These are phyloP conservation scores for Globisporangium nodosum DNA, from an alignment of 352 stramenopile species.

Conservation along the genomic window DNA sequence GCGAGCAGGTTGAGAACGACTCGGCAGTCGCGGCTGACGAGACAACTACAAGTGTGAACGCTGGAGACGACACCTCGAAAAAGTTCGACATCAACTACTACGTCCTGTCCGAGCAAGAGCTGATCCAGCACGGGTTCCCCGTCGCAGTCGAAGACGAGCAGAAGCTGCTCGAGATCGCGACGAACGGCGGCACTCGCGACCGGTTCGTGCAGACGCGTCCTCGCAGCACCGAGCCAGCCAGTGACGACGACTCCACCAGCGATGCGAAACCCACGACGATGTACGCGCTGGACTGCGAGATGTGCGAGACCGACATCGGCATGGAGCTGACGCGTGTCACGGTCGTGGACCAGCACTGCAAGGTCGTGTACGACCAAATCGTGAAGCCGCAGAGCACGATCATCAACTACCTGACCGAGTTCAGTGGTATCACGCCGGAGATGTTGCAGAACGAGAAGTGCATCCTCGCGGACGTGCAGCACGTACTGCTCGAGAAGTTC, in stretches of 20 bases:
- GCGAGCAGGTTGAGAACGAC: constrained; percentile 4
- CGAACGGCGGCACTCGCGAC: constrained; percentile 45
- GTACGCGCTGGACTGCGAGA: constrained; percentile 86
- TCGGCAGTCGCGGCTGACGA: neutral
- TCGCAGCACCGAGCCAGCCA: constrained; percentile 4
- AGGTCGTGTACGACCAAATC: constrained; percentile 77
- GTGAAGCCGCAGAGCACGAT: constrained; percentile 83
- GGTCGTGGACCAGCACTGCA: constrained; percentile 48
- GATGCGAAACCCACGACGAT: constrained; percentile 13
- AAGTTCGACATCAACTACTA: constrained; percentile 36
- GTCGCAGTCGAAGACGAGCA: constrained; percentile 60
- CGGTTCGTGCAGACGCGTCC: constrained; percentile 43
- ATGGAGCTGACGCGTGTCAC: constrained; percentile 82
- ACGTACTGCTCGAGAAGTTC: constrained; percentile 43
- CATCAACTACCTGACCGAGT: constrained; percentile 88
- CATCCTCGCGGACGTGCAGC: constrained; percentile 72
- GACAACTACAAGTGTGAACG: constrained; percentile 10
- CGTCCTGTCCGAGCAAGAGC: constrained; percentile 53
- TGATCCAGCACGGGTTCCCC: constrained; percentile 67
- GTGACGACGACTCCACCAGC: constrained; percentile 1
- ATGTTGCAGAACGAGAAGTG: constrained; percentile 47
- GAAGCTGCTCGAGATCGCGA: constrained; percentile 38
- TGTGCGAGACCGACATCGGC: constrained; percentile 85
- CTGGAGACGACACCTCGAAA: constrained; percentile 5
- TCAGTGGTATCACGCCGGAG: constrained; percentile 84